Evolutionary conservation across 75 land plant genomes (phyloP).

Genomic region (Isoetes taiwanensis): DNA sequence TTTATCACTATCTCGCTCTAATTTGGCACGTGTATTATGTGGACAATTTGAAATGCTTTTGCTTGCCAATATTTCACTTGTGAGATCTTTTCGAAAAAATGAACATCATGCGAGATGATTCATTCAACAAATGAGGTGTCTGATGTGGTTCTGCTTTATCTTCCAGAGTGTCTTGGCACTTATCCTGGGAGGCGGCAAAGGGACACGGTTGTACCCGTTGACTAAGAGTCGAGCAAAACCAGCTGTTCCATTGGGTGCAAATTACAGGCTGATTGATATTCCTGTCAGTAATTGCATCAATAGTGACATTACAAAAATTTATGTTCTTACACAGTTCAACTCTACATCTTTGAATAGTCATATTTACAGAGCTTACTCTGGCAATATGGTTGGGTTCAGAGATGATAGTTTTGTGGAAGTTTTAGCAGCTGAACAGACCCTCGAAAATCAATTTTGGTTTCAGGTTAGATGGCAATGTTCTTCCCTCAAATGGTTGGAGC

Average conservation of each 20-base stretch:
- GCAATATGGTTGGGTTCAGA: constrained; percentile 1
- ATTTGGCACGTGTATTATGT: too few species aligned
- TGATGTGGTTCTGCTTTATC: too few species aligned
- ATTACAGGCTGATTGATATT: constrained; percentile 5
- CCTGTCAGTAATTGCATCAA: constrained; percentile 7
- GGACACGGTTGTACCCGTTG: not conserved
- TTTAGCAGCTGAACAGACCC: constrained; percentile 1
- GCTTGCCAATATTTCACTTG: too few species aligned
- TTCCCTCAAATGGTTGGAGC: too few species aligned
- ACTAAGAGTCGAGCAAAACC: not conserved
- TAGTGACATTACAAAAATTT: not conserved
- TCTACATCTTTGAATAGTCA: constrained; percentile 3
- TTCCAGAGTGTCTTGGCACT: not conserved
- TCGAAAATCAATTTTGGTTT: not conserved
- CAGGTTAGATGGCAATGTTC: too few species aligned
- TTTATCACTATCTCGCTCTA: too few species aligned
- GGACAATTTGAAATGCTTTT: too few species aligned
- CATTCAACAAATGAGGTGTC: too few species aligned
- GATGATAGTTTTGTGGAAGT: constrained; percentile 5
- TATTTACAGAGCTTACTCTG: constrained; percentile 1
- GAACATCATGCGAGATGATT: too few species aligned
- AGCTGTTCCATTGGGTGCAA: constrained; percentile 4
- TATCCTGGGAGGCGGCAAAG: not conserved
- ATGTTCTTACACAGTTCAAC: constrained; percentile 1
- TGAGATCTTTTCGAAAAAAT: too few species aligned